Evolutionary conservation across 345 rosid genomes (phyloP).

Genomic region (Orychophragmus violaceus): DNA sequence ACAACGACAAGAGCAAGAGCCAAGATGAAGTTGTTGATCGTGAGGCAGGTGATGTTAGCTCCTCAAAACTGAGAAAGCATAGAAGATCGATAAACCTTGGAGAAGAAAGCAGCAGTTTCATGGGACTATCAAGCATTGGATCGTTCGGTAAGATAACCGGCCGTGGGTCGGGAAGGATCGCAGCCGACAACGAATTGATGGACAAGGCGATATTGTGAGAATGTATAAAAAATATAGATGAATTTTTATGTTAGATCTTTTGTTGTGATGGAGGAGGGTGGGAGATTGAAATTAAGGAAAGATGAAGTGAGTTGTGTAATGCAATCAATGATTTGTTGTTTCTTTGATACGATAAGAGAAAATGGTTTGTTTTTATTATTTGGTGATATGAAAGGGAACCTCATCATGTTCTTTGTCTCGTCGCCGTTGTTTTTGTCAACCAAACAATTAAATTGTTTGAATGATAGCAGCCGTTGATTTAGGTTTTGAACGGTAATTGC

Average conservation of each 20-base stretch:
- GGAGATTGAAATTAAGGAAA: conserved; percentile 23
- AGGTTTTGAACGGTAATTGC: too few species aligned
- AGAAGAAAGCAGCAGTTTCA: conserved; percentile 97
- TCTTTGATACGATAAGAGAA: conserved; percentile 27
- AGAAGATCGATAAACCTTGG: conserved; percentile 63
- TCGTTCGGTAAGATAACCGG: conserved; percentile 66
- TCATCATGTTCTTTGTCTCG: too few species aligned
- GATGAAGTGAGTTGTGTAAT: conserved; percentile 12
- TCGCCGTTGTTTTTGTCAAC: too few species aligned
- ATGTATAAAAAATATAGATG: conserved; percentile 31
- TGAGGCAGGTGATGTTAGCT: conserved; percentile 44
- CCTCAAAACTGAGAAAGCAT: conserved; percentile 57
- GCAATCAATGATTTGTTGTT: conserved; percentile 17
- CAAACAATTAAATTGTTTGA: too few species aligned
- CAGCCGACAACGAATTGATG: conserved; percentile 52
- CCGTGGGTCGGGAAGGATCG: conserved; percentile 67
- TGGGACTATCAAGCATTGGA: conserved; percentile 62
- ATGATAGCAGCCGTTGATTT: too few species aligned
- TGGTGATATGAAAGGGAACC: conserved; percentile 9
- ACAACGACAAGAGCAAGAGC: conserved; percentile 33
- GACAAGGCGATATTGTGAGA: conserved; percentile 43
- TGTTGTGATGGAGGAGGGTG: background rate
- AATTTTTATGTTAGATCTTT: conserved; percentile 18
- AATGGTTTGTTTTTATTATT: conserved; percentile 21
- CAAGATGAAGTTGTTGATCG: conserved; percentile 41